phyloP scores from a whole-genome alignment of 768 basidiomycete species.

The Fomitopsis serialis region DNA sequence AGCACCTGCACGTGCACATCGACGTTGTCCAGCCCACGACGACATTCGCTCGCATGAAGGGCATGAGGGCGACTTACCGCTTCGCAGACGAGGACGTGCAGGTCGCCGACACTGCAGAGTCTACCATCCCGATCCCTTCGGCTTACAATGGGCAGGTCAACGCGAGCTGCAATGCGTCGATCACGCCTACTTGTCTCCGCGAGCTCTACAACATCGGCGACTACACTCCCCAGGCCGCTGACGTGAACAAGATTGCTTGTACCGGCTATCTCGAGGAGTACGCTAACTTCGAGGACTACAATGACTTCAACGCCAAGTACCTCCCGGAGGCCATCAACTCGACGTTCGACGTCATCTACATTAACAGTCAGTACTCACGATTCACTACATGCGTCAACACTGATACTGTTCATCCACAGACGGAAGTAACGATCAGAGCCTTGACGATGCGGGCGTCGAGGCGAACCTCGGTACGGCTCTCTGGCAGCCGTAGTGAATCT shows the following conservation, averaged over 20 bases:
- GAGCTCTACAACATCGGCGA: slow-evolving; percentile 28
- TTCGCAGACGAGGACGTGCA: slow-evolving; percentile 6
- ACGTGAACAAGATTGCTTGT: slow-evolving; percentile 27
- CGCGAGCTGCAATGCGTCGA: slow-evolving; percentile 33
- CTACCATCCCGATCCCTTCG: slow-evolving; percentile 24
- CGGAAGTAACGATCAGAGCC: slow-evolving; percentile 54
- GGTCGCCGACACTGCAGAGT: not conserved
- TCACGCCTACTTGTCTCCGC: slow-evolving; percentile 30
- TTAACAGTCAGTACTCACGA: slow-evolving; percentile 39
- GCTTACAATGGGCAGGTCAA: slow-evolving; percentile 24
- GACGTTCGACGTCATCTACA: slow-evolving; percentile 46
- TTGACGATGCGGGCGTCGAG: slow-evolving; percentile 39
- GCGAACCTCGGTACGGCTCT: not conserved
- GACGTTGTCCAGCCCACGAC: slow-evolving; percentile 64
- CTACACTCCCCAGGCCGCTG: slow-evolving; percentile 22
- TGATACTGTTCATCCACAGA: slow-evolving; percentile 29
- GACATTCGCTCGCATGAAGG: slow-evolving; percentile 48
- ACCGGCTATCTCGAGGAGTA: slow-evolving; percentile 51
- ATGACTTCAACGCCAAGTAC: slow-evolving; percentile 34
- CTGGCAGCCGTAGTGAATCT: no score
- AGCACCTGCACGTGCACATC: slow-evolving; percentile 47
- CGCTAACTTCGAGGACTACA: slow-evolving; percentile 53
- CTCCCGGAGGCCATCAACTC: slow-evolving; percentile 31
- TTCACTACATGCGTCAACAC: not conserved
- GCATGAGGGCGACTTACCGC: slow-evolving; percentile 34